Evolutionary conservation across 768 basidiomycete genomes (phyloP).

Genomic region (Candolleomyces eurysporus): DNA sequence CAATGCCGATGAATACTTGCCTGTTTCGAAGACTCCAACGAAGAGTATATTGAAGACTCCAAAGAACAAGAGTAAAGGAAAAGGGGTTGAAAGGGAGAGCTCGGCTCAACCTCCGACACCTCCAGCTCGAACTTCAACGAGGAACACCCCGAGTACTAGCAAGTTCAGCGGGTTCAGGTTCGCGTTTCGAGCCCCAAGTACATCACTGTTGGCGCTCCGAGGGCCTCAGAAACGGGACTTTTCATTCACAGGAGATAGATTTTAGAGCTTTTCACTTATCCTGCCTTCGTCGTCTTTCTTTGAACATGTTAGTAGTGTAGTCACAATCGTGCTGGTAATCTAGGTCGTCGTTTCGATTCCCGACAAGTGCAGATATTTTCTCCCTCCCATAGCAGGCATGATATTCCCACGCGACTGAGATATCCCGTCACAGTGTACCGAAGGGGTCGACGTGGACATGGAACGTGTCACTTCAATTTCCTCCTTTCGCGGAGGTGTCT

Average conservation of each 20-base stretch:
- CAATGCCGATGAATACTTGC: not conserved
- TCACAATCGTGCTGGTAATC: not conserved
- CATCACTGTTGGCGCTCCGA: not conserved
- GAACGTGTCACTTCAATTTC: not conserved
- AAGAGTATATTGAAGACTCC: not conserved
- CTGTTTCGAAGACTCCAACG: not conserved
- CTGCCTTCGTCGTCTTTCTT: not conserved
- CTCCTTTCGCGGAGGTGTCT: too few species aligned
- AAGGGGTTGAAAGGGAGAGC: not conserved
- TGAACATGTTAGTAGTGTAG: too few species aligned
- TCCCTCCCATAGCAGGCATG: not conserved
- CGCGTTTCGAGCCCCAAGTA: not conserved
- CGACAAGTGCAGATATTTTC: too few species aligned
- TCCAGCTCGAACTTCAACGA: not conserved
- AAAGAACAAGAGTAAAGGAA: not conserved
- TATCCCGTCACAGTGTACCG: not conserved
- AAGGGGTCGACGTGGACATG: not conserved
- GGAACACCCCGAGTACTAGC: not conserved
- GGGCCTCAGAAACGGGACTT: not conserved
- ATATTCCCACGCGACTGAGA: not conserved
- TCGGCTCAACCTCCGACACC: not conserved
- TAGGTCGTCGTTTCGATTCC: not conserved
- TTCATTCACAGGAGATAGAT: not conserved
- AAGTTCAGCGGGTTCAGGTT: not conserved
- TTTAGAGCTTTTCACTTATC: not conserved